Evolutionary conservation across 257 asterid genomes (phyloP), one percentile per base, ranked within the genome.

Genomic region (Solanum paucissectum): DNA sequence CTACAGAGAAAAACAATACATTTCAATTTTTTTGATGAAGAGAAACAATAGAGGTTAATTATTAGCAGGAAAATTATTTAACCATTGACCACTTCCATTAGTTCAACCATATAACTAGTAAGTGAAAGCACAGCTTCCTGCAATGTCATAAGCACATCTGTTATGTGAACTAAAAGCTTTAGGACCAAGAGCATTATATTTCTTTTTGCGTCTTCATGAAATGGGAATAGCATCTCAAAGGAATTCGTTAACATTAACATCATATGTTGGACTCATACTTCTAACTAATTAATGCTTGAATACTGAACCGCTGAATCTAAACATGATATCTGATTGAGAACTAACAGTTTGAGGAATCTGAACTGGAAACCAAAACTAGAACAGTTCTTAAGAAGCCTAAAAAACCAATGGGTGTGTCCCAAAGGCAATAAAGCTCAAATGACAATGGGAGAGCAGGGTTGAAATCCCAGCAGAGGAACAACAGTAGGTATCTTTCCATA

Each of bases 1-100:
- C 99, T 97, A 90, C 72, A 90, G 87, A 20, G 87, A 84, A 82
- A 73, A 83, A 87, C 58, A 49, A 79, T 32, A 49, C 16, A 62
- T 62, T n/a, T 62, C 33, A 62, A 62, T 62, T n/a, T n/a, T 62
- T 10, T 62, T n/a, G 6, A n/a, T 62, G 71, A 62, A 62, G 87
- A 83, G 82, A 73, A 85, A 87, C 66, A 49, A 84, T 44, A 49
- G 37, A 27, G 20, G 32, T 25, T 62, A 73, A 69, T 14, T 68
- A 68, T 88, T 38, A 76, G 87, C 76, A 79, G 73, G 9, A 58
- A 37, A 83, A 27, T 20, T 55, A 72, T 66, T 20, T 62, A 66
- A 27, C 34, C 36, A 64, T 9, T 40, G 36, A 76, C 84, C 60
- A 40, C 62, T 76, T 40, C 60, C 60, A 9, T 40, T 12, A 40